Base-by-base conservation (phyloP, 108 stramenopile species). In the Phaeodactylum tricornutum region DNA sequence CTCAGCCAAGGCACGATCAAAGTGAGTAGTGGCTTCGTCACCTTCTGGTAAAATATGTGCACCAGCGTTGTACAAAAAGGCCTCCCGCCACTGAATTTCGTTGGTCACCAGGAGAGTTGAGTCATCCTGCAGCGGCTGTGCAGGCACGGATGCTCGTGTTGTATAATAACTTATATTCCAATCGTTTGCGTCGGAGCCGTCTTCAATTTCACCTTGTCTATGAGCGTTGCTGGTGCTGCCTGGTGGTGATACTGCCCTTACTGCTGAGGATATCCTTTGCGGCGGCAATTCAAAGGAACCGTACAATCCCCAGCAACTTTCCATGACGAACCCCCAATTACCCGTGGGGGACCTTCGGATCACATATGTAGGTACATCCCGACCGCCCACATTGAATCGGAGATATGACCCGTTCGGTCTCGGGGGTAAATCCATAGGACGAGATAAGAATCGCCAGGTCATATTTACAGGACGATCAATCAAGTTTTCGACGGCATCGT, bases 251-350 rank as follows among this genome's bases (percentile, higher is more conserved):
- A 17, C 9, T 17, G 22, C 19, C 1, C 21, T 4, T 22, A 25
- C 20, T 27, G 55, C 15, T 48, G n/a, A n/a, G n/a, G n/a, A n/a
- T n/a, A n/a, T n/a, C n/a, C n/a, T n/a, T n/a, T n/a, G 50, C 16
- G 46, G 29, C 4, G 78, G 73, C 20, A 81, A 42, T 11, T 77
- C 66, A 51, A 76, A 81, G 2, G 62, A 65, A 0, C 80, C 71
- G 44, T 70, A 82, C 0, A 87, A 41, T 11, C 85, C 80, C 85
- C 85, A 87, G 31, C 85, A 87, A 19, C 61, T 64, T 37, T 87
- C 85, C 60, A 87, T 71, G 25, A 78, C 62, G 50, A 87, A 87
- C 2, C 85, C 85, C 85, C 85, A 87, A 48, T 86, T 81, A 7
- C 72, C 69, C 28, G 69, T 82, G 9, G 75, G 80, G 4, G 66